Conservation (phyloP, 495 filamentous ascomycete species). For the Daldinia loculata region DNA sequence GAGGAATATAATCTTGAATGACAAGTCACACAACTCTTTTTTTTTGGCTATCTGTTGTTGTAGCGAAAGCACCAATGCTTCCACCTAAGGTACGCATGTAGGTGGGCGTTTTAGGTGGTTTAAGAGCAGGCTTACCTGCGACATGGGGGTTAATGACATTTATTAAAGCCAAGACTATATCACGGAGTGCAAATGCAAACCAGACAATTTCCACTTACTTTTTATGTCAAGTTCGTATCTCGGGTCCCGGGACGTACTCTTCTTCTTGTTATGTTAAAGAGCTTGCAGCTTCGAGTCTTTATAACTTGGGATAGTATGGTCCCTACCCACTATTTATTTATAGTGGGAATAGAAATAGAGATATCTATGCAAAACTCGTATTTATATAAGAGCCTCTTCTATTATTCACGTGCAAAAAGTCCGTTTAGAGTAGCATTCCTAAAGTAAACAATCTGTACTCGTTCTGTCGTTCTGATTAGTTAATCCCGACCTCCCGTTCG, state of each 20-base stretch:
- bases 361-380: neutral
- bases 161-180: neutral
- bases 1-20: conserved; percentile 4
- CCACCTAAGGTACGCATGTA: neutral
- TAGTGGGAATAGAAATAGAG: neutral
- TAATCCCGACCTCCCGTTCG: conserved; percentile 2
- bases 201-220: neutral
- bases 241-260: neutral
- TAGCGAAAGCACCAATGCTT: neutral
- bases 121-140: neutral
- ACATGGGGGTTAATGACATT: neutral
- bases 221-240: neutral
- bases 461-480: conserved; percentile 23
- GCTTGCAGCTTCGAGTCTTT: neutral
- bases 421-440: neutral
- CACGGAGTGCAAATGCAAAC: no score
- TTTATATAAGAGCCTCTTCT: neutral
- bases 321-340: neutral
- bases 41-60: neutral
- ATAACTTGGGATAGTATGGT: neutral
- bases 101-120: neutral
- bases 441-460: neutral
- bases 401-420: neutral
- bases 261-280: neutral
- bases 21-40: conserved; percentile 6